Evolutionary conservation across 495 filamentous ascomycete species (phyloP).

Genomic region (Daldinia concentrica): DNA sequence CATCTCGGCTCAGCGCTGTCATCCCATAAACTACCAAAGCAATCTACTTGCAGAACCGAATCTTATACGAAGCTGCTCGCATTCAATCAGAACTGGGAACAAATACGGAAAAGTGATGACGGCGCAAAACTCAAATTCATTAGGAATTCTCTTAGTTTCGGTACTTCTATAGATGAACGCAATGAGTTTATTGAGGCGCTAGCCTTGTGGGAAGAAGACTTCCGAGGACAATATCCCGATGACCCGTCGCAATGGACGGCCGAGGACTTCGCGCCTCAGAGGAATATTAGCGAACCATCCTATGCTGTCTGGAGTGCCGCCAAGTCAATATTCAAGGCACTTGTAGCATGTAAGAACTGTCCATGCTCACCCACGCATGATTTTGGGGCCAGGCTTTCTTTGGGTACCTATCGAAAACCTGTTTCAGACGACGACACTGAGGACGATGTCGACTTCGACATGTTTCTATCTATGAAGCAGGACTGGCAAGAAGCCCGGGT

Average conservation of each 20-base stretch:
- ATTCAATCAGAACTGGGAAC: not conserved
- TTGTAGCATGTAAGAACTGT: not conserved
- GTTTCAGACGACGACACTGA: not conserved
- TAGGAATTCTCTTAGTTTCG: not conserved
- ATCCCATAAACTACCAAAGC: not conserved
- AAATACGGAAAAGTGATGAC: not conserved
- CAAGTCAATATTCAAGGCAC: not conserved
- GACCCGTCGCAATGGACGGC: not conserved
- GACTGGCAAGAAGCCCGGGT: constrained; percentile 1
- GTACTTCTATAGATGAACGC: not conserved
- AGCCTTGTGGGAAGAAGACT: not conserved
- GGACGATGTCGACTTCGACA: not conserved
- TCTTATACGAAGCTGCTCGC: not conserved
- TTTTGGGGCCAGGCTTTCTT: not conserved
- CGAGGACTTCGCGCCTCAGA: not conserved
- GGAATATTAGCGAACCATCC: not conserved
- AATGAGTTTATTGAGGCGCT: not conserved
- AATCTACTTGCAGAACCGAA: not conserved
- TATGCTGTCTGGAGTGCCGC: not conserved
- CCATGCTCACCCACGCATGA: not conserved
- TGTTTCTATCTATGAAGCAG: not conserved
- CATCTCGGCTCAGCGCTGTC: not conserved
- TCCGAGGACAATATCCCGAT: not conserved
- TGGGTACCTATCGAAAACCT: not conserved
- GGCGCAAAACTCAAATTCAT: not conserved